A percentile compares a stretch with the other conserved stretches of the same genome.
These are phyloP conservation scores for Amoeboaphelidium protococcarum DNA, from an alignment of 371 early-diverging fungal genomes.

Conservation along the genomic window DNA sequence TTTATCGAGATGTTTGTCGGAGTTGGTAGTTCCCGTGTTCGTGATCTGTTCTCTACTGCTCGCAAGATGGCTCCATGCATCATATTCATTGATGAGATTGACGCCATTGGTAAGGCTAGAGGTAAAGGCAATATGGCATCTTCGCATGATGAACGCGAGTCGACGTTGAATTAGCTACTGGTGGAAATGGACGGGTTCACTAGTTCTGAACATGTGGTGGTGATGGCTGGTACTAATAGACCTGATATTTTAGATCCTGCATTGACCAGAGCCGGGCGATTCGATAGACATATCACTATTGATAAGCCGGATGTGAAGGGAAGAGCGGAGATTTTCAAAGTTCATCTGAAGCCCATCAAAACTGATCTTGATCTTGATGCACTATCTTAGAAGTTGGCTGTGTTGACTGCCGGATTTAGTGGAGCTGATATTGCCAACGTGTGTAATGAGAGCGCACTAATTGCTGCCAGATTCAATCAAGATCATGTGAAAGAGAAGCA, in stretches of 20 bases:
- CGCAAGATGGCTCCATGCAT: conserved; percentile 94
- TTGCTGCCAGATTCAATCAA: conserved; percentile 64
- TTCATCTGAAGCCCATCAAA: conserved; percentile 81
- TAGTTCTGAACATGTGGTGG: conserved; percentile 68
- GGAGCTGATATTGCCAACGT: conserved; percentile 95
- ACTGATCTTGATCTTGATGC: conserved; percentile 22
- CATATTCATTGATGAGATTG: conserved; percentile 98
- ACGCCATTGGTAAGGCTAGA: conserved; percentile 96
- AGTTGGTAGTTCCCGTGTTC: conserved; percentile 90
- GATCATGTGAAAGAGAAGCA: conserved; percentile 50
- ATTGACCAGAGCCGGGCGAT: conserved; percentile 85
- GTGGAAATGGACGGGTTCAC: conserved; percentile 99
- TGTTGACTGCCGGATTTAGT: conserved; percentile 86
- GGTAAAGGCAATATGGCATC: conserved; percentile 68
- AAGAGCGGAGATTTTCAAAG: conserved; percentile 77
- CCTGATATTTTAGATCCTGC: conserved; percentile 80
- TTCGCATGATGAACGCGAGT: conserved; percentile 94
- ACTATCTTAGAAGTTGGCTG: conserved; percentile 56
- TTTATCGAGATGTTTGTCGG: conserved; percentile 99
- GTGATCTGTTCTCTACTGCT: conserved; percentile 89
- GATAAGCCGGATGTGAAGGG: conserved; percentile 90
- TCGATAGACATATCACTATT: conserved; percentile 90
- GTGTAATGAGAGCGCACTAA: conserved; percentile 96
- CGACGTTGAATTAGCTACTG: conserved; percentile 85
- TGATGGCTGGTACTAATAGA: conserved; percentile 81